These are phyloP conservation scores for Colletotrichum gigasporum DNA, from an alignment of 2,329 filamentous ascomycete species.

Conservation along the genomic window DNA sequence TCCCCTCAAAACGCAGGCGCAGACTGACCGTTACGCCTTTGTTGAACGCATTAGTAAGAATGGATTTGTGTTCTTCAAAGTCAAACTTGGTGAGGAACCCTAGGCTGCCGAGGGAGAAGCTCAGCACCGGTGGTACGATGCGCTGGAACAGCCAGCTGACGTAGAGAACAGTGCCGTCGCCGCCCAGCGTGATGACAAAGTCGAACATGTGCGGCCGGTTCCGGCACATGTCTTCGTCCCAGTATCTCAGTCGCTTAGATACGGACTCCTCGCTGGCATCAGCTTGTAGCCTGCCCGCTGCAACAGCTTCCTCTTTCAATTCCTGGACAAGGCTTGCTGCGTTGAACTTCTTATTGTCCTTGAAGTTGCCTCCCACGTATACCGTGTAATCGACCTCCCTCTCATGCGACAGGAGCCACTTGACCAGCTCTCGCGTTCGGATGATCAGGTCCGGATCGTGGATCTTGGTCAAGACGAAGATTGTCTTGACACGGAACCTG, in stretches of 20 bases:
- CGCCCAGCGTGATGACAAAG: slow-evolving; percentile 90
- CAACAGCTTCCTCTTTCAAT: slow-evolving; percentile 55
- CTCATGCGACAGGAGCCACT: slow-evolving; percentile 82
- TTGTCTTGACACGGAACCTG: slow-evolving; percentile 80
- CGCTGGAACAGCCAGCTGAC: slow-evolving; percentile 97
- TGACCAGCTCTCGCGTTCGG: slow-evolving; percentile 79
- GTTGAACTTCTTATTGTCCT: slow-evolving; percentile 78
- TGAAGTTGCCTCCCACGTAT: slow-evolving; percentile 82
- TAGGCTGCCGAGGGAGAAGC: slow-evolving; percentile 89
- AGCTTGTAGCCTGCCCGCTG: slow-evolving; percentile 44
- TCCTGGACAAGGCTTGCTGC: slow-evolving; percentile 73
- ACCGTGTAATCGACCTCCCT: slow-evolving; percentile 76
- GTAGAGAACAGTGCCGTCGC: slow-evolving; percentile 96
- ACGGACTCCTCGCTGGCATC: slow-evolving; percentile 47
- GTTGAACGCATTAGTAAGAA: slow-evolving; percentile 75
- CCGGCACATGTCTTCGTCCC: slow-evolving; percentile 82
- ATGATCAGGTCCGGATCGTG: slow-evolving; percentile 83
- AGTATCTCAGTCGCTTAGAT: slow-evolving; percentile 74
- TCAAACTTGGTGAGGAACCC: slow-evolving; percentile 98
- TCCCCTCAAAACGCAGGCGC: slow-evolving; percentile 89
- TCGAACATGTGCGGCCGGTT: slow-evolving; percentile 88
- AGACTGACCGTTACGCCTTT: slow-evolving; percentile 91
- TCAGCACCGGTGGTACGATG: slow-evolving; percentile 91
- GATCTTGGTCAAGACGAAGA: slow-evolving; percentile 93
- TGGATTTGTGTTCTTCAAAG: slow-evolving; percentile 77